A percentile compares a stretch with the other conserved stretches of the same genome.
Conservation (phyloP, 2,329 filamentous ascomycete species). For the Pseudogymnoascus sp. region DNA sequence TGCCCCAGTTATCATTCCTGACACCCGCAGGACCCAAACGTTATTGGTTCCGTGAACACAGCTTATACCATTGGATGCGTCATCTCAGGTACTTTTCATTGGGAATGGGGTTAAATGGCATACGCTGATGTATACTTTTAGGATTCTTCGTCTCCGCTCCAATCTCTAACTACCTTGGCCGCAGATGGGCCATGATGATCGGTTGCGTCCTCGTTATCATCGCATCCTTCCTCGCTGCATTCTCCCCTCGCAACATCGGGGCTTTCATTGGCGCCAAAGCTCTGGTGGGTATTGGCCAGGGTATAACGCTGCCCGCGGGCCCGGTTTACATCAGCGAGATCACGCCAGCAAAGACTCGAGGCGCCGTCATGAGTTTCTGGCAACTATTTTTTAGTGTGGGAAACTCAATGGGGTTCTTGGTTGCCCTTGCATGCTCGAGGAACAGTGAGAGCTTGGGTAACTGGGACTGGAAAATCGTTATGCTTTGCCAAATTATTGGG, state of each 20-base stretch:
- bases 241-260: constrained; percentile 40
- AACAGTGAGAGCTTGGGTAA: constrained; percentile 39
- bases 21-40: neutral
- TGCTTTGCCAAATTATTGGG: constrained; percentile 47
- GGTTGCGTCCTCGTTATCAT: constrained; percentile 45
- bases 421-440: constrained; percentile 44
- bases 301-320: constrained; percentile 44
- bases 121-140: neutral
- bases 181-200: constrained; percentile 34
- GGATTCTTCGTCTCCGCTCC: constrained; percentile 3
- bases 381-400: constrained; percentile 49
- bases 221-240: constrained; percentile 47
- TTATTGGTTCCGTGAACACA: constrained; percentile 6
- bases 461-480: constrained; percentile 50
- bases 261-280: constrained; percentile 46
- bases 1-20: neutral
- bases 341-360: constrained; percentile 43
- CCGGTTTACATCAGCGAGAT: constrained; percentile 49
- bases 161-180: neutral
- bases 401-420: constrained; percentile 48
- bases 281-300: constrained; percentile 47
- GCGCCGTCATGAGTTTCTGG: constrained; percentile 51
- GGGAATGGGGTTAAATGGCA: neutral
- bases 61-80: neutral
- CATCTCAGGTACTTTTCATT: neutral